Percentiles rank a stretch among this genome's conserved stretches.
Conservation (phyloP, 768 basidiomycete species). For the Xerocomellus chrysenteron region DNA sequence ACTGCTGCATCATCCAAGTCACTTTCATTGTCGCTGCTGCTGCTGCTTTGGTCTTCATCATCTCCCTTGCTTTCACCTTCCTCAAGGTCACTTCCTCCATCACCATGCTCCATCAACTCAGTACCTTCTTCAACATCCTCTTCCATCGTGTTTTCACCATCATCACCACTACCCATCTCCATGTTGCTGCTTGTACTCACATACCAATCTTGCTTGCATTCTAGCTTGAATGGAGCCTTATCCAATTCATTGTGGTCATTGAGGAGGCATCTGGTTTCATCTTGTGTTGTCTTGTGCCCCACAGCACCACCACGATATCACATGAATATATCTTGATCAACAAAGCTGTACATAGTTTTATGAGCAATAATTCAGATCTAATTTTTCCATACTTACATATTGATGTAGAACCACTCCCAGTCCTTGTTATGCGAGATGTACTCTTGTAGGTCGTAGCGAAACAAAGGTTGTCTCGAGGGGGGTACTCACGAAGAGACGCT, state of each 20-base stretch:
- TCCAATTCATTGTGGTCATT: neutral
- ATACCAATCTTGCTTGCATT: neutral
- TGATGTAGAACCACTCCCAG: slow-evolving; percentile 2
- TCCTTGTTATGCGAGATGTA: neutral
- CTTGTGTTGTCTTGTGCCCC: neutral
- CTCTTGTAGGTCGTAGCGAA: too few relatives aligned
- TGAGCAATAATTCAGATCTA: accelerated
- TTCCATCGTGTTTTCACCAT: neutral
- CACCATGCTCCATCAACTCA: too few relatives aligned
- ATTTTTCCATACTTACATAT: neutral
- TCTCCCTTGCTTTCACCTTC: neutral
- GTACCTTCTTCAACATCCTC: too few relatives aligned
- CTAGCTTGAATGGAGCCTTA: neutral
- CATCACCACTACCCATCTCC: neutral
- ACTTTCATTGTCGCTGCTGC: too few relatives aligned
- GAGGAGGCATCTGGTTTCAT: neutral
- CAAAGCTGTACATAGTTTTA: neutral
- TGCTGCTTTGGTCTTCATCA: too few relatives aligned
- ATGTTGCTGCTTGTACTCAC: too few relatives aligned
- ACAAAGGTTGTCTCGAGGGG: too few relatives aligned
- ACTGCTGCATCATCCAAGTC: too few relatives aligned
- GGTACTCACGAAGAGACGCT: too few relatives aligned
- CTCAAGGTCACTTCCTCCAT: neutral
- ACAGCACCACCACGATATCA: neutral
- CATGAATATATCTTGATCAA: slow-evolving; percentile 3